These are phyloP conservation scores for Coprinellus micaceus DNA, from an alignment of 768 basidiomycete species.

Conservation along the genomic window DNA sequence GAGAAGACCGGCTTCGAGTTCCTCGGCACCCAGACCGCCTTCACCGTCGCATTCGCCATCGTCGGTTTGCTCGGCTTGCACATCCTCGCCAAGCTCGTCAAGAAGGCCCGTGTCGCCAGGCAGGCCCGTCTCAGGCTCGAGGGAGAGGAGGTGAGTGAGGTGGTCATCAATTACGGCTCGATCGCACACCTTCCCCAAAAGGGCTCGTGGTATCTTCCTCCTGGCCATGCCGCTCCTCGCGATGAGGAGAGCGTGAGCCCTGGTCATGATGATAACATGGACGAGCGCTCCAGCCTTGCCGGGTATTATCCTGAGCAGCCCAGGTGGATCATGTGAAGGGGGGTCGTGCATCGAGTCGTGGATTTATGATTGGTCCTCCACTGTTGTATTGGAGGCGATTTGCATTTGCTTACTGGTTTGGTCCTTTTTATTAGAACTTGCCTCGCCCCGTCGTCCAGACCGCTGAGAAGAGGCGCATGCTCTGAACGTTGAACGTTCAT, in stretches of 20 bases:
- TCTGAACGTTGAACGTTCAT: slow-evolving; percentile 9
- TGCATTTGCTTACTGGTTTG: neutral
- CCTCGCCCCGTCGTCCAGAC: slow-evolving; percentile 9
- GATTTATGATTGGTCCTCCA: slow-evolving; percentile 2
- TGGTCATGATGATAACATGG: slow-evolving; percentile 17
- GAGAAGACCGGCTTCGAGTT: slow-evolving; percentile 14
- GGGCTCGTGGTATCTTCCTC: slow-evolving; percentile 6
- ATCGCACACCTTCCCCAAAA: slow-evolving; percentile 26
- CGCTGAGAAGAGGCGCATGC: slow-evolving; percentile 20
- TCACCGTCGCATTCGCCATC: slow-evolving; percentile 36
- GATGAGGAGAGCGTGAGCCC: slow-evolving; percentile 7
- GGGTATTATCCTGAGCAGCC: slow-evolving; percentile 32
- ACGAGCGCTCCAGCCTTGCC: slow-evolving; percentile 14
- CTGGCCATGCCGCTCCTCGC: slow-evolving; percentile 6
- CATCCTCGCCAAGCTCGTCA: slow-evolving; percentile 34
- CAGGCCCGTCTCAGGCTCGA: slow-evolving; percentile 39
- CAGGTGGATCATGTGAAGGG: slow-evolving; percentile 32
- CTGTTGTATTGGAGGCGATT: neutral
- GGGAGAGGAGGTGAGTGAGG: slow-evolving; percentile 49
- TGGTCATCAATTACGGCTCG: slow-evolving; percentile 35
- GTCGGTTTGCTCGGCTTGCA: slow-evolving; percentile 37
- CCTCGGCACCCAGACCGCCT: slow-evolving; percentile 27
- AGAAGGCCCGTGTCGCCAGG: slow-evolving; percentile 36
- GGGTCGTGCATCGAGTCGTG: slow-evolving; percentile 6
- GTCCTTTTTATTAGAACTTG: slow-evolving; percentile 15